Conservation (phyloP, 306 rosid genomes). For the Trifolium dubium region DNA sequence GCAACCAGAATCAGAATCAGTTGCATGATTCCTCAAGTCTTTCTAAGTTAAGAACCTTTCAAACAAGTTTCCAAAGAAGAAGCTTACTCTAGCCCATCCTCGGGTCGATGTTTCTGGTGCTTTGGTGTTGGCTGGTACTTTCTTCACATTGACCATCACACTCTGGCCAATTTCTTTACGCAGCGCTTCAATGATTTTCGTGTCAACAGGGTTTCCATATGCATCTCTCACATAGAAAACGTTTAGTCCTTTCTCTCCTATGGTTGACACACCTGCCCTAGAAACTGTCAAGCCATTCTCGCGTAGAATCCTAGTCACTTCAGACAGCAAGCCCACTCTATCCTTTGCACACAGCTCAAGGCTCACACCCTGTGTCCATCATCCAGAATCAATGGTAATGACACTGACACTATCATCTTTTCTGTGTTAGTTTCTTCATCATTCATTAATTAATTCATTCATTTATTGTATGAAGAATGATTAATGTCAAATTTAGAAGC, state of each 20-base stretch:
- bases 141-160: slow-evolving; percentile 75
- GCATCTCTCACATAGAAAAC: slow-evolving; percentile 84
- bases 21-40: slow-evolving; percentile 27
- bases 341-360: slow-evolving; percentile 78
- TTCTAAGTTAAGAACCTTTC: slow-evolving; percentile 68
- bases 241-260: slow-evolving; percentile 77
- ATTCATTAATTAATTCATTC: neutral
- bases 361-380: slow-evolving; percentile 65
- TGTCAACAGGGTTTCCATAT: slow-evolving; percentile 75
- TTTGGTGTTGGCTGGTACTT: slow-evolving; percentile 58
- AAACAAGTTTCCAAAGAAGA: slow-evolving; percentile 85
- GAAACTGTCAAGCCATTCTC: slow-evolving; percentile 72
- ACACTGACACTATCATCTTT: slow-evolving; percentile 33
- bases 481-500: slow-evolving; percentile 15
- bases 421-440: neutral
- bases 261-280: slow-evolving; percentile 74
- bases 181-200: slow-evolving; percentile 62
- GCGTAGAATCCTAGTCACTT: slow-evolving; percentile 73
- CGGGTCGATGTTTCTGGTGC: slow-evolving; percentile 52
- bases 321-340: slow-evolving; percentile 74
- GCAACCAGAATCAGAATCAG: slow-evolving; percentile 12
- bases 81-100: slow-evolving; percentile 80
- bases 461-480: slow-evolving; percentile 6
- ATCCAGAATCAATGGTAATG: slow-evolving; percentile 40
- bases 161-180: slow-evolving; percentile 73